Base-by-base conservation (phyloP, 2,329 filamentous ascomycete species). In the Hypoxylon sp. region DNA sequence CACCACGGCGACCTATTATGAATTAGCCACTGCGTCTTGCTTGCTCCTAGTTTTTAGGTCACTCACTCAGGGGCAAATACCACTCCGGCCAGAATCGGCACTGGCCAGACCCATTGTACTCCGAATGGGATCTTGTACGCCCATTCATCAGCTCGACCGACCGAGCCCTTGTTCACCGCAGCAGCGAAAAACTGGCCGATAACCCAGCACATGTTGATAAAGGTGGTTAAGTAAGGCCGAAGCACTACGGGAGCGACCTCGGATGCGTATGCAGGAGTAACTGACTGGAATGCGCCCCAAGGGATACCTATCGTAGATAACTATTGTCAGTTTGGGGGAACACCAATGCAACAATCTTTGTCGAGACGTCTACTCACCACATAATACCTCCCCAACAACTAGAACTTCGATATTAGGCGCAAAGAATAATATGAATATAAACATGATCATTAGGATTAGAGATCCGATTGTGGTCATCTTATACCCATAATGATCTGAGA, bases 161-260 rank as follows among this genome's bases (percentile, higher is more conserved):
- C 74, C 3, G 84, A 80, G 4, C 77, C 80, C 36, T 81, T 80
- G 65, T 84, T 81, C 11, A 87, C 83, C 0, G 82, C 83, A 0
- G 82, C 81, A 0, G 81, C 81, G 49, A 86, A 80, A 68, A 88
- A 81, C 66, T 88, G 85, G 0, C 86, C 86, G 51, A 87, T 83
- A 2, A 86, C 84, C 83, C 85, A 88, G 69, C 85, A 87, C 75
- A 87, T 81, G 68, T 88, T 88, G 72, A 85, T 84, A 58, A 84
- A 87, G 0, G 83, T 85, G 0, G 85, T 87, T 2, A 88, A 79
- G 48, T 86, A 86, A 0, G 83, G 82, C 2, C 86, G 79, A 1
- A 88, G 80, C 1, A 82, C 82, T 49, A 80, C 75, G n/a, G 82
- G 82, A 3, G 82, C 79, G 10, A 85, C 80, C 67, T 88, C 86